phyloP scores from a whole-genome alignment of 345 rosid genomes.

The Euphorbia lathyris region DNA sequence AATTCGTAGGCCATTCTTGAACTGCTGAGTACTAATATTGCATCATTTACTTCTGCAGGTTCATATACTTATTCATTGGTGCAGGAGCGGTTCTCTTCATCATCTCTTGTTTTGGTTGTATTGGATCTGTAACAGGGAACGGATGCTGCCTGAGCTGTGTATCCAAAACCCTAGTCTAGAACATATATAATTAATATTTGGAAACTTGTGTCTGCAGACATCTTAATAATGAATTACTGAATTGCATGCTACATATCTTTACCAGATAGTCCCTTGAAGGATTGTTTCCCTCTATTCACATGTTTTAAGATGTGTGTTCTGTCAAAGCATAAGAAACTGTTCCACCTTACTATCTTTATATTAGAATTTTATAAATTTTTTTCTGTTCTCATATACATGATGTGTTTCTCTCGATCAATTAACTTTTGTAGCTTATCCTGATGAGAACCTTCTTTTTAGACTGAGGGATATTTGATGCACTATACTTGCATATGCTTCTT shows the following conservation, averaged over 20 bases:
- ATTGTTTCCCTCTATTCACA: neutral
- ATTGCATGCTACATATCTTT: neutral
- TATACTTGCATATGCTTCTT: neutral
- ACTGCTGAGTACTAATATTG: slow-evolving; percentile 17
- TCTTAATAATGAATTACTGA: neutral
- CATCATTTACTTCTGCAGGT: slow-evolving; percentile 54
- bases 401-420: neutral
- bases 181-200: neutral
- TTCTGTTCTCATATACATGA: no score
- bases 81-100: slow-evolving; percentile 75
- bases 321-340: neutral
- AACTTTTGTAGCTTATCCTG: neutral
- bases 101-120: slow-evolving; percentile 89
- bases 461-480: neutral
- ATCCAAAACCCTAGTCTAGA: slow-evolving; percentile 44
- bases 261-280: neutral
- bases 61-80: slow-evolving; percentile 81
- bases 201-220: neutral
- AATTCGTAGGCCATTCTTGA: neutral
- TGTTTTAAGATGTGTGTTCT: neutral
- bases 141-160: slow-evolving; percentile 95
- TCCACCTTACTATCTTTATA: neutral
- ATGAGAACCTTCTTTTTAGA: neutral
- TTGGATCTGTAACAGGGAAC: slow-evolving; percentile 69
- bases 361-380: neutral